phyloP scores from a whole-genome alignment of 805 yeast genomes.

The Candida odintsovae region DNA sequence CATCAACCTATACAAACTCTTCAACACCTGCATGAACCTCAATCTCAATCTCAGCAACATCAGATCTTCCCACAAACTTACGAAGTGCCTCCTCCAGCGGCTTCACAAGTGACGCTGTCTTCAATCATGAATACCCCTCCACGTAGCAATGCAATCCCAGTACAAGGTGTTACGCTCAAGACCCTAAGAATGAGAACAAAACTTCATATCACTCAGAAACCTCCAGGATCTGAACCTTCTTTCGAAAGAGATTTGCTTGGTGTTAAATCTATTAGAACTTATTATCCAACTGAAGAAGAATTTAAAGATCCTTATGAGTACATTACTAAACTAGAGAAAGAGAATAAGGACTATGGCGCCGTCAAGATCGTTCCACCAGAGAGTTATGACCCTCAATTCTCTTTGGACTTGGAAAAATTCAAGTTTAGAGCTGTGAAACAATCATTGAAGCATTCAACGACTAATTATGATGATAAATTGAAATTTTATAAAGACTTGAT shows the following conservation, averaged over 20 bases:
- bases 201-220: not conserved
- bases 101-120: not conserved
- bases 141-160: not conserved
- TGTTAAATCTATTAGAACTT: conserved; percentile 1
- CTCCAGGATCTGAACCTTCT: not conserved
- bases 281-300: conserved; percentile 39
- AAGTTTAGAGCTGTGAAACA: conserved; percentile 49
- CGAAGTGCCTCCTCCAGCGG: not conserved
- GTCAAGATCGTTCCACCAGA: conserved; percentile 57
- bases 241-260: not conserved
- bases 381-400: conserved; percentile 28
- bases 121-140: not conserved
- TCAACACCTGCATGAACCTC: not conserved
- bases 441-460: conserved; percentile 34
- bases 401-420: conserved; percentile 39
- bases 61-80: not conserved
- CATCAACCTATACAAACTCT: not conserved
- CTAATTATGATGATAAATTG: conserved; percentile 37
- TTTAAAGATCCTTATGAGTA: conserved; percentile 52
- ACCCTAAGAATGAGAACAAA: not conserved
- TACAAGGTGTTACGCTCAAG: not conserved
- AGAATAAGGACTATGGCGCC: conserved; percentile 47
- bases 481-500: conserved; percentile 43
- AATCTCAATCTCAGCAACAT: not conserved
- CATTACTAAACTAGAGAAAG: conserved; percentile 37